Conservation (phyloP, 176 grass and related monocot genomes). For the Alloteropsis semialata region DNA sequence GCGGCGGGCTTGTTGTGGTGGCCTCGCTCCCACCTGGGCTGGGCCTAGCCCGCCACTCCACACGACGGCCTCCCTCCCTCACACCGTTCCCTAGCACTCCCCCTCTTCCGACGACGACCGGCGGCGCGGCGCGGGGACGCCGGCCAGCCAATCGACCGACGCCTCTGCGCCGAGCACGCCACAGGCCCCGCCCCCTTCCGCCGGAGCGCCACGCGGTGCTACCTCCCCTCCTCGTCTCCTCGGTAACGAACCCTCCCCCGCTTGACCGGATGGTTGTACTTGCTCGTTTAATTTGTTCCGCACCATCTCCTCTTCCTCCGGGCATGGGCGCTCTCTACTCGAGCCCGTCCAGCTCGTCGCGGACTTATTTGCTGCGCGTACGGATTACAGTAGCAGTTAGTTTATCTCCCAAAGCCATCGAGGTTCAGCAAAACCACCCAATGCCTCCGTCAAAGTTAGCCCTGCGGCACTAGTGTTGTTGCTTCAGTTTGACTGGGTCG, state of each 20-base stretch:
- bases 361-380: background rate
- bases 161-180: background rate
- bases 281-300: background rate
- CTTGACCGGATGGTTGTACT: background rate
- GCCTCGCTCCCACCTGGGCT: background rate
- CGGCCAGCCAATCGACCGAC: background rate
- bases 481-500: background rate
- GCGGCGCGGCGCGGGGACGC: background rate
- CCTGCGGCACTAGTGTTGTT: background rate
- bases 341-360: background rate
- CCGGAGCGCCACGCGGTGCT: background rate
- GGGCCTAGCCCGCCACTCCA: background rate
- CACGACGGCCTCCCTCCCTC: background rate
- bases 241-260: background rate
- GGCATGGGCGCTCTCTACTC: background rate
- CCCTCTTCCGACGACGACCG: background rate
- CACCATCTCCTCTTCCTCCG: background rate
- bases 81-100: too few species aligned
- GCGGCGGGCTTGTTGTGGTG: too few species aligned
- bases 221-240: too few species aligned
- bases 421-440: background rate
- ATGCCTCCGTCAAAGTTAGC: background rate
- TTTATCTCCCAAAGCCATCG: background rate
- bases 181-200: background rate
- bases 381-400: background rate